Base-by-base conservation (phyloP, 1,284 basidiomycete genomes). In the Exobasidium cylindrosporum region DNA sequence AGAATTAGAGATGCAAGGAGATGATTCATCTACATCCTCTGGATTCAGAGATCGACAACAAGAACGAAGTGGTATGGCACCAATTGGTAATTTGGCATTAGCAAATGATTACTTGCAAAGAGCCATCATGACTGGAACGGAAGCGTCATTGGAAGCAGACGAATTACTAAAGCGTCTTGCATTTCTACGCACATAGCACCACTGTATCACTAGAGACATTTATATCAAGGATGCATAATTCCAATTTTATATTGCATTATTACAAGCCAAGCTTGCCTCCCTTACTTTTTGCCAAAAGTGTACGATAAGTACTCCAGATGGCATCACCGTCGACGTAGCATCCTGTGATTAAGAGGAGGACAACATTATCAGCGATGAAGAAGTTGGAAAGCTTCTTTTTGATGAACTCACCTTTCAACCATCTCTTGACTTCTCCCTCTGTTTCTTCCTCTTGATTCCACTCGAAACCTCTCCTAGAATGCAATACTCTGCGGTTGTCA, bases 401-500 rank as follows among this genome's bases (percentile, higher is more conserved):
- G 24, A 10, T 31, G 17, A 31, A 45, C 60, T 43, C 55, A 53
- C 73, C 74, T 58, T 92, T 92, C 66, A 93, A 81, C 91, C 91
- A 68, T 72, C 71, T 58, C 70, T 75, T 23, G 70, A 76, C 31
- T 69, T 78, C 57, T 17, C 44, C 61, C 68, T 76, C 58, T 67
- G 77, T 61, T 13, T 43, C 59, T 47, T 69, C 64, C 45, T 67
- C 72, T 58, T 87, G 85, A 44, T 81, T 76, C 62, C 80, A 74
- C 50, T 80, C 75, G 79, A 97, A 98, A 1, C 87, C 88, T 1
- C 87, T 90, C 10, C 95, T 83, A 0, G 91, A 91, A 77, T 98
- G 95, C 62, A 97, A 81, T 1, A 96, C 87, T n/a, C 95, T 83
- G 24, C 93, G 84, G 74, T 97, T 98, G 79, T 97, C 93, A 72